phyloP scores from a whole-genome alignment of 345 rosid species.

The Ricinus communis region DNA sequence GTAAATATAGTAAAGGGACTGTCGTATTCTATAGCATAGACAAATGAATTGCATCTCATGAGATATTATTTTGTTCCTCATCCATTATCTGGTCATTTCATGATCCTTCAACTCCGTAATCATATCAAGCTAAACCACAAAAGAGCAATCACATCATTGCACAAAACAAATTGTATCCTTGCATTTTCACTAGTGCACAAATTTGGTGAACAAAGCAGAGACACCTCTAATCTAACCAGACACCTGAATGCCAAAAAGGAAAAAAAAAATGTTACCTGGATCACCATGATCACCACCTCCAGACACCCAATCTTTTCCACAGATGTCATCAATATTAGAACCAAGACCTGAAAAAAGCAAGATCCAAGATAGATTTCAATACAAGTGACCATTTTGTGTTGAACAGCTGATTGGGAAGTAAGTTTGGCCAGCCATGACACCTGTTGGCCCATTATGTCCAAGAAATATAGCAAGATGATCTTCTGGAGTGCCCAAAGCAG shows the following conservation, averaged over 20 bases:
- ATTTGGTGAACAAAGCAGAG: background rate
- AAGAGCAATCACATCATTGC: background rate
- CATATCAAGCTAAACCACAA: background rate
- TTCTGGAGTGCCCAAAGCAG: conserved; percentile 61
- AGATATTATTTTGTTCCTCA: background rate
- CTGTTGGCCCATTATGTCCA: conserved; percentile 88
- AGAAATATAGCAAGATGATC: conserved; percentile 74
- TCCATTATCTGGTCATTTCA: background rate
- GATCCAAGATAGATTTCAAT: background rate
- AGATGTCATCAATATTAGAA: conserved; percentile 63
- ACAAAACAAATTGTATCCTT: background rate
- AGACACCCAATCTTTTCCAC: conserved; percentile 74
- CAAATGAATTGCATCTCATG: conserved; percentile 4
- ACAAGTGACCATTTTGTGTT: conserved; percentile 4
- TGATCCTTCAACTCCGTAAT: conserved; percentile 1
- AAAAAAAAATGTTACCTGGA: conserved; percentile 49
- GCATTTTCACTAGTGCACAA: background rate
- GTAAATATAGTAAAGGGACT: conserved; percentile 8
- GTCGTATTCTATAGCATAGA: background rate
- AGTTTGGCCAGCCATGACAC: conserved; percentile 34
- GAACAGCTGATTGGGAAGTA: conserved; percentile 9
- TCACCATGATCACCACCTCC: conserved; percentile 93
- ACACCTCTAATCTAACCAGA: background rate
- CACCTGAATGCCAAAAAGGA: background rate
- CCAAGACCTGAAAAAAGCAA: conserved; percentile 69